Evolutionary conservation across 2,329 filamentous ascomycete genomes (phyloP), one percentile per base, ranked within the genome.

Genomic region (Neonectria hederae): DNA sequence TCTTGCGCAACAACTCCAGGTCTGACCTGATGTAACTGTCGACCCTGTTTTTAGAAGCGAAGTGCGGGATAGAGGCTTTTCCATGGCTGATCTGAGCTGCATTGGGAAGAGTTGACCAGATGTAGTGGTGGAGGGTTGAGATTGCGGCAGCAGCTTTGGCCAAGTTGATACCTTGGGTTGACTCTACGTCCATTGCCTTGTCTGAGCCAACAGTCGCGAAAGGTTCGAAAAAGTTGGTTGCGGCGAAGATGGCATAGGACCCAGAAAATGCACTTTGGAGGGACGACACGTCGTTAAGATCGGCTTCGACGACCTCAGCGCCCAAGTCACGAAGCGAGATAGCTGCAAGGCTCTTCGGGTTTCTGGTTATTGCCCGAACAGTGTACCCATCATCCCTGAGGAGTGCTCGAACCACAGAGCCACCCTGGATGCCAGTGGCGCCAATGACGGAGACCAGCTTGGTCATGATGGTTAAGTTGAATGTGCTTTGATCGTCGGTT

Each of bases 91-190:
- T 72, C 13, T 62, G 67, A 35, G 66, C 69, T 5, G 75, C 70
- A 38, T 77, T 76, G 1, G 82, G 82, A 5, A 82, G 74, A 0
- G 82, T 83, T 8, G 78, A 82, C 80, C 81, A 83, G 58, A 84
- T 75, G 67, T 79, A 84, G 63, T 83, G 80, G 58, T 81, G 72
- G 1, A 84, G 75, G 0, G 79, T 77, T 0, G 68, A 14, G 0
- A 74, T 79, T 8, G 69, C 63, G 0, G 77, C 74, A 0, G 82
- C 82, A 3, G 81, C 81, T 5, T 75, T 75, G 4, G 81, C 81
- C 5, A 84, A 63, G 43, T 81, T 83, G 67, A 76, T 79, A 6
- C 78, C 81, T 43, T 82, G 80, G 11, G 63, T 57, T 17, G 72
- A 69, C 70, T 84, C 83, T 21, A 77, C 72, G 1, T 77, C 72